Conservation (phyloP, 2,329 filamentous ascomycete species). For the Huntiella abstrusa region DNA sequence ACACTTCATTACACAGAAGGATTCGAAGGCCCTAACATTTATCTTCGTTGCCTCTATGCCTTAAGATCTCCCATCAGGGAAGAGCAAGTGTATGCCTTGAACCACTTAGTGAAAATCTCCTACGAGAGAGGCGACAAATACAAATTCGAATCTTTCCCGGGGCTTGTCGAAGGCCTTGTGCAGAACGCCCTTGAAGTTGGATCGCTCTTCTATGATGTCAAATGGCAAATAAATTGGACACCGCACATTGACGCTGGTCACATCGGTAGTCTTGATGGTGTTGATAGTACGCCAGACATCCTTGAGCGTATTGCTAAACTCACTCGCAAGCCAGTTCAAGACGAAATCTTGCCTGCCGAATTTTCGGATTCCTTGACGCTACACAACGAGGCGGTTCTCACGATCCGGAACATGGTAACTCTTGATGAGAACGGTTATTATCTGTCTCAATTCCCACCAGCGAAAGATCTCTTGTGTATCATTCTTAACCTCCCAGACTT, state of each 20-base stretch:
- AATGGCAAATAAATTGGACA: slow-evolving; percentile 61
- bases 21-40: slow-evolving; percentile 72
- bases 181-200: slow-evolving; percentile 68
- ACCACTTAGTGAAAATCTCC: slow-evolving; percentile 88
- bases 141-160: slow-evolving; percentile 78
- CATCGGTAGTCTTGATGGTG: slow-evolving; percentile 25
- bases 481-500: slow-evolving; percentile 57
- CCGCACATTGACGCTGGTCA: slow-evolving; percentile 29
- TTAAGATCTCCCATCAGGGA: slow-evolving; percentile 59
- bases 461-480: slow-evolving; percentile 71
- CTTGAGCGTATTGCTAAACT: slow-evolving; percentile 52
- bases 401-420: slow-evolving; percentile 91
- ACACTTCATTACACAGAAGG: slow-evolving; percentile 22
- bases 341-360: slow-evolving; percentile 53
- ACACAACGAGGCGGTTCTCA: slow-evolving; percentile 70
- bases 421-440: slow-evolving; percentile 74
- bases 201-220: slow-evolving; percentile 60
- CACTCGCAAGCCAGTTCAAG: slow-evolving; percentile 37
- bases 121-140: slow-evolving; percentile 91
- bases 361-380: slow-evolving; percentile 54
- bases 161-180: slow-evolving; percentile 71
- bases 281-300: slow-evolving; percentile 30
- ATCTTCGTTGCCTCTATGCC: slow-evolving; percentile 69
- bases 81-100: slow-evolving; percentile 82
- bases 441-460: slow-evolving; percentile 52